Evolutionary conservation across 2,329 filamentous ascomycete species (phyloP).

Genomic region (Alternaria consortialis): DNA sequence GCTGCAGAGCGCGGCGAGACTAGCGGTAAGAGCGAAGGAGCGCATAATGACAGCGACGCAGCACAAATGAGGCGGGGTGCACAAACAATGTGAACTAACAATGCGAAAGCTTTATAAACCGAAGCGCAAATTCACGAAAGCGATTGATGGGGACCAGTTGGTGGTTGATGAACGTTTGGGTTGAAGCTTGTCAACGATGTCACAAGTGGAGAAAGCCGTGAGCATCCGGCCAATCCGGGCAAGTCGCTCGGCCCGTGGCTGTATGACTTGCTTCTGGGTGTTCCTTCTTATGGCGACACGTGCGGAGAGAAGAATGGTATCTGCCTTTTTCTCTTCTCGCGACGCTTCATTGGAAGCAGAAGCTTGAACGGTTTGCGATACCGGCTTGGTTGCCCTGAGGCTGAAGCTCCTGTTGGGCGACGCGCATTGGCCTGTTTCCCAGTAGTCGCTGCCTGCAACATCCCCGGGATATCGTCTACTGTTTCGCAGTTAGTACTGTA

Average conservation of each 20-base stretch:
- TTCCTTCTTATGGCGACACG: neutral
- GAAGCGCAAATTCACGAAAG: slow-evolving; percentile 4
- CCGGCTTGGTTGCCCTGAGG: neutral
- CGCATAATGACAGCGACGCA: slow-evolving; percentile 29
- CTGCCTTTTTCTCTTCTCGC: neutral
- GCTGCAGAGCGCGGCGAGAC: slow-evolving; percentile 24
- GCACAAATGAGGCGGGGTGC: neutral
- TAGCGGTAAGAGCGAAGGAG: slow-evolving; percentile 25
- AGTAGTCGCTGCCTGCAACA: neutral
- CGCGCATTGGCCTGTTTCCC: neutral
- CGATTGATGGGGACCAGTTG: slow-evolving; percentile 9
- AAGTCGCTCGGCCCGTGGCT: slow-evolving; percentile 19
- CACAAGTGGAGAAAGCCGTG: slow-evolving; percentile 30
- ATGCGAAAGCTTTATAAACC: neutral
- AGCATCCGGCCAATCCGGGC: slow-evolving; percentile 29
- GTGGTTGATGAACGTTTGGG: slow-evolving; percentile 17
- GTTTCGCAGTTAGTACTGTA: neutral
- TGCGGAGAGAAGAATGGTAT: neutral
- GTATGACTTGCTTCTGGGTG: slow-evolving; percentile 7
- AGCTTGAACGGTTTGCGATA: neutral
- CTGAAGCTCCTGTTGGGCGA: neutral
- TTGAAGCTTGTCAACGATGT: slow-evolving; percentile 29
- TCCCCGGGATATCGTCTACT: neutral
- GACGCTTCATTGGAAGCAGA: neutral
- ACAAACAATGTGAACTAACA: neutral